Base-by-base conservation (phyloP, 768 basidiomycete species). In the Kwoniella europaea region DNA sequence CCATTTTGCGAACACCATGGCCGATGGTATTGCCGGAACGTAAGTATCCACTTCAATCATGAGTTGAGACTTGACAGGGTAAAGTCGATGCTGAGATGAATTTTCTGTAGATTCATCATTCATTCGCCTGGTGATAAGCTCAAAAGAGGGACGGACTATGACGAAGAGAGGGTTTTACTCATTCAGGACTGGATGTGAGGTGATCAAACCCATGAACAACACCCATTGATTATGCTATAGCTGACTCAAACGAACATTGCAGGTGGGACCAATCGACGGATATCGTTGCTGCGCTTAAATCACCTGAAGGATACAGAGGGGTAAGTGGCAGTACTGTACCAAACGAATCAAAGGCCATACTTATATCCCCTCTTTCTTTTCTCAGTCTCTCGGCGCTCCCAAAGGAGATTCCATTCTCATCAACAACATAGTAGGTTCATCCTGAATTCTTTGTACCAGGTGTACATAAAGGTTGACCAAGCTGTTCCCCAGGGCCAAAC, bases 21-120 rank as follows among this genome's bases (percentile, higher is more conserved):
- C 68, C 3, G 79, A 80, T 57, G 79, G 79, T 4, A 29, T 80
- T 20, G 61, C 53, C 10, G 79, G 74, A 54, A 64, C 71, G 75
- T 72, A 42, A 61, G 72, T 70, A 2, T 12, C 16, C 44, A 16
- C 2, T 46, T 46, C 12, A 24, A 24, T 24, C 24, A 24, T 24
- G 24, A 24, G 24, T 24, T 24, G 24, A 24, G 24, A 24, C 24
- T 24, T 24, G 24, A 24, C 24, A 24, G 24, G 24, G 24, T 24
- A 24, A 24, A 24, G 24, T 24, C 44, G 10, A 18, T 50, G 46
- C 46, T 35, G 7, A 35, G 35, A 35, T 35, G 5, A 6, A 35
- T 35, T 35, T 3, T 35, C 35, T 16, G 24, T 67, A 74, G 72
- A 4, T 57, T 77, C 16, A 63, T 77, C 52, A 63, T 77, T 2